Base-by-base conservation (phyloP, 2,329 filamentous ascomycete genomes). In the Whalleya microplaca region DNA sequence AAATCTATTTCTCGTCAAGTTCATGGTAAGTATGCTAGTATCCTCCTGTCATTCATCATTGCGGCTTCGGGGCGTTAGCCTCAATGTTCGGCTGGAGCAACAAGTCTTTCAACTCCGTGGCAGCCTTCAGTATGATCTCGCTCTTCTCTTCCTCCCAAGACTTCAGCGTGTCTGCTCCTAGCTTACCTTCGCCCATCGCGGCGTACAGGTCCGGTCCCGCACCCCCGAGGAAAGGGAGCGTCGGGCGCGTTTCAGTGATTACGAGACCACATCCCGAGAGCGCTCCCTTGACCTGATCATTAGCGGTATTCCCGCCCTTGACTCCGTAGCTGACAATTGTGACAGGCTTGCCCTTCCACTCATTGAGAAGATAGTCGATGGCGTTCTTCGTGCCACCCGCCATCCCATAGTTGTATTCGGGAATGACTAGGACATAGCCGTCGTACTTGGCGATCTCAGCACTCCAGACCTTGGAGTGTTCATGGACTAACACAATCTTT, bases 281-380 rank as follows among this genome's bases (percentile, higher is more conserved):
- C 2, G 60, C 64, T 12, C 62, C 59, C 45, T 66, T 65, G 9
- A 70, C 64, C 45, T 68, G 64, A 45, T 71, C 67, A 29, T 61
- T 68, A 7, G 74, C 71, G 19, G 56, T 53, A 41, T 53, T 57
- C 23, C 78, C 79, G 29, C 79, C 78, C 3, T 68, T 59, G 0
- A 76, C 75, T 3, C 84, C 84, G 69, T 86, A 86, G 53, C 75
- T 80, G 21, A 87, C 76, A 53, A 86, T 74, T 45, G 73, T 71
- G 18, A 75, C 76, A 0, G 82, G 79, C 67, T 86, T 86, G 8
- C 78, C 80, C 21, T 70, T 76, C 80, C 82, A 86, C 65, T 86
- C 84, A 63, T 85, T 72, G 62, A 76, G 79, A 0, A 88, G 75
- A 64, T 84, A 87, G 66, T 87, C 85, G 53, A 88, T 77, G 5